These are phyloP conservation scores for Arabidopsis hybrid DNA, from an alignment of 441 rosid species.

Conservation along the genomic window DNA sequence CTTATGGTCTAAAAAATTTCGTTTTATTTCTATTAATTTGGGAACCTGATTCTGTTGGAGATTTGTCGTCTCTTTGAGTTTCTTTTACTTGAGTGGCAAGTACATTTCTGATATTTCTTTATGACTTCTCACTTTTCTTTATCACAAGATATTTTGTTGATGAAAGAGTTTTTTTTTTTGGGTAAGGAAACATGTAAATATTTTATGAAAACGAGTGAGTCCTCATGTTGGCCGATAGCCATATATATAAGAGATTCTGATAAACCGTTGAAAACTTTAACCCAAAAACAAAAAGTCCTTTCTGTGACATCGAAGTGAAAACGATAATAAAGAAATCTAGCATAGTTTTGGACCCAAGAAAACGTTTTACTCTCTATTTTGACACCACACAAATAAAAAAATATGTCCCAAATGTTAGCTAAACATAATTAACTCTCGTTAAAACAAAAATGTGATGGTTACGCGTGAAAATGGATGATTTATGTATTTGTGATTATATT, in stretches of 20 bases:
- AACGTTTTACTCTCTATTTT: neutral
- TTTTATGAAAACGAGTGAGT: neutral
- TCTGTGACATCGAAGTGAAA: neutral
- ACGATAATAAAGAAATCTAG: neutral
- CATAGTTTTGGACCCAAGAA: neutral
- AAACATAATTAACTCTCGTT: neutral
- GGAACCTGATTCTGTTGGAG: constrained; percentile 33
- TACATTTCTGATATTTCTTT: neutral
- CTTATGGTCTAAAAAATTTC: constrained; percentile 14
- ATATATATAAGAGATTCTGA: neutral
- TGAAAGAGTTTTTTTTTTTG: neutral
- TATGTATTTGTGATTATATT: neutral
- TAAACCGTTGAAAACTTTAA: neutral
- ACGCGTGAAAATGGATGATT: too few species aligned
- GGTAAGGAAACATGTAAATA: constrained; percentile 1
- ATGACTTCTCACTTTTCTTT: neutral
- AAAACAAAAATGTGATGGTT: neutral
- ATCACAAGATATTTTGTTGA: neutral
- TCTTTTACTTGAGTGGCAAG: constrained; percentile 28
- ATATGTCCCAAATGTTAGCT: neutral
- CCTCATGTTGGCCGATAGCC: neutral
- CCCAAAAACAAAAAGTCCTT: neutral
- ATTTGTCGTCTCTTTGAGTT: constrained; percentile 12
- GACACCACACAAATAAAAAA: neutral
- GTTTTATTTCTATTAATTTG: neutral